phyloP scores from a whole-genome alignment of 164 flowering plant genomes.

The Hamamelis virginiana region DNA sequence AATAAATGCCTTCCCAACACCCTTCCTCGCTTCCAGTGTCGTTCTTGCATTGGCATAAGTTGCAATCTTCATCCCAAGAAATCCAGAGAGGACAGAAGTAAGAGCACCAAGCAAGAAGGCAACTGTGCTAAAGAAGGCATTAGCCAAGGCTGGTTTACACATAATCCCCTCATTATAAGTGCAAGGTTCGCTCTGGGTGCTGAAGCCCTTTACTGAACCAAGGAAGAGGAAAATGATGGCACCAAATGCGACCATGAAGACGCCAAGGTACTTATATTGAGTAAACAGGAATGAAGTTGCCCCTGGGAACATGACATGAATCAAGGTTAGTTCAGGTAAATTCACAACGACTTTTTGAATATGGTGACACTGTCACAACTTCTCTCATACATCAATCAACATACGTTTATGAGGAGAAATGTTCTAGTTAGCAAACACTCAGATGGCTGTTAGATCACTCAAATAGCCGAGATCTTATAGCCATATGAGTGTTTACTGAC shows the following conservation, averaged over 20 bases:
- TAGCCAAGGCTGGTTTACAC: constrained; percentile 57
- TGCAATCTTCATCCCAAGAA: constrained; percentile 54
- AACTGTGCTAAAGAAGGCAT: constrained; percentile 44
- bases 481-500: too few relatives aligned
- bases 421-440: too few relatives aligned
- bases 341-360: not conserved
- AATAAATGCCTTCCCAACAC: constrained; percentile 50
- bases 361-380: not conserved
- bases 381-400: too few relatives aligned
- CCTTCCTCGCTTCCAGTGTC: constrained; percentile 48
- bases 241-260: constrained; percentile 38
- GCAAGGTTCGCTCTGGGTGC: constrained; percentile 48
- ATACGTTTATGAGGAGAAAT: too few relatives aligned
- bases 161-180: constrained; percentile 33
- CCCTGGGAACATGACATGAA: constrained; percentile 26
- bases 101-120: constrained; percentile 51
- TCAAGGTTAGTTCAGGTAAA: not conserved
- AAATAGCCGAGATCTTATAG: too few relatives aligned
- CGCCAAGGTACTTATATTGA: constrained; percentile 39
- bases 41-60: constrained; percentile 58
- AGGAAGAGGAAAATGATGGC: constrained; percentile 48
- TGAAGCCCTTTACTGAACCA: constrained; percentile 48
- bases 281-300: constrained; percentile 51
- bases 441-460: too few relatives aligned
- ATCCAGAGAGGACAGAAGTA: constrained; percentile 50